A percentile compares a stretch with the other conserved stretches of the same genome.
These are phyloP conservation scores for Trichoderma sp. DNA, from an alignment of 2,329 filamentous ascomycete genomes.

Conservation along the genomic window DNA sequence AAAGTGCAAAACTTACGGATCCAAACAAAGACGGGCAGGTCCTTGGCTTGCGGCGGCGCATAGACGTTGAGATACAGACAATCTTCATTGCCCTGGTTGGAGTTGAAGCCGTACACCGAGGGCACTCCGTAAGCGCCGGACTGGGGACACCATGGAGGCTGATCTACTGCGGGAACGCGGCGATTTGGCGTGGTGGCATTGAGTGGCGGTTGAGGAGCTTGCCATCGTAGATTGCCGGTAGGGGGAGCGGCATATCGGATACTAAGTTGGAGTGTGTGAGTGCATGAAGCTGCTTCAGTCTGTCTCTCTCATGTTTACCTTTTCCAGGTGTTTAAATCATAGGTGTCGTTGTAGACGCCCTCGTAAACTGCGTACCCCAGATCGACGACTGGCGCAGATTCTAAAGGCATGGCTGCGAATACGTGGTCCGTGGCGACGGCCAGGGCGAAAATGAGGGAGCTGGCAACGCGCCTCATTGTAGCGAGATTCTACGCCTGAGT, in stretches of 20 bases:
- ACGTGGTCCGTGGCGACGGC: background rate
- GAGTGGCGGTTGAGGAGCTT: conserved; percentile 36
- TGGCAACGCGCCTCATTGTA: background rate
- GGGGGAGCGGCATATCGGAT: conserved; percentile 50
- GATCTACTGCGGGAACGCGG: conserved; percentile 33
- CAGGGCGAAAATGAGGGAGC: background rate
- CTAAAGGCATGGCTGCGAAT: background rate
- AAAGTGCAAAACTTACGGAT: conserved; percentile 35
- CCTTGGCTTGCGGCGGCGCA: conserved; percentile 43
- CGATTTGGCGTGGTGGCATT: background rate
- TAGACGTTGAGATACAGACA: conserved; percentile 51
- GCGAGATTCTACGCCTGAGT: background rate
- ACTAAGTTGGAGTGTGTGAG: conserved; percentile 31
- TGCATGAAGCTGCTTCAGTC: background rate
- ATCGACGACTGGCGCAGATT: background rate
- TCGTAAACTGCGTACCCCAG: conserved; percentile 50
- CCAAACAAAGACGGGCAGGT: conserved; percentile 49
- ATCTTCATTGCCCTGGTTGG: conserved; percentile 43
- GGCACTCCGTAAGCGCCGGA: conserved; percentile 37
- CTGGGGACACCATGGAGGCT: conserved; percentile 35
- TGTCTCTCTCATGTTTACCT: conserved; percentile 37
- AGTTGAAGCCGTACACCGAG: conserved; percentile 28
- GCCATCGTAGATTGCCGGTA: conserved; percentile 46
- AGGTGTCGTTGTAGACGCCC: conserved; percentile 43
- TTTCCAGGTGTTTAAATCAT: conserved; percentile 47